Evolutionary conservation across 345 rosid genomes (phyloP).

Genomic region (Rhizophora apiculata): DNA sequence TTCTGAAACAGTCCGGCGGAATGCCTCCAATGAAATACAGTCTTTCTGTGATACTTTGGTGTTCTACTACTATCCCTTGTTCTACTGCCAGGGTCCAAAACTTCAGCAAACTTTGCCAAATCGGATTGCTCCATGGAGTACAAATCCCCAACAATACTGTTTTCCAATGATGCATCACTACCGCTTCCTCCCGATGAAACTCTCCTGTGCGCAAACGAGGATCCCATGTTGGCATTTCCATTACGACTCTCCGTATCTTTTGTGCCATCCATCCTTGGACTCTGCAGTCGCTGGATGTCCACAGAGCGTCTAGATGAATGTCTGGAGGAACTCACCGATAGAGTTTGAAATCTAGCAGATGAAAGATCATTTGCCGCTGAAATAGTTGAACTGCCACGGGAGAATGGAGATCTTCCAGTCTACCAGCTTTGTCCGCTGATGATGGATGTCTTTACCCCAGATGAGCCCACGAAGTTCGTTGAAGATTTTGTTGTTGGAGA

Average conservation of each 20-base stretch:
- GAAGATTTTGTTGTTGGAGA: conserved; percentile 53
- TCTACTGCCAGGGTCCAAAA: conserved; percentile 37
- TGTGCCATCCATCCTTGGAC: conserved; percentile 25
- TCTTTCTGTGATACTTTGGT: conserved; percentile 35
- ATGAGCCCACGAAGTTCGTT: conserved; percentile 58
- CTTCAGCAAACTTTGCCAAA: conserved; percentile 60
- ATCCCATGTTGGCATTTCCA: conserved; percentile 32
- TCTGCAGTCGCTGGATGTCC: conserved; percentile 48
- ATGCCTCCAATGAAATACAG: conserved; percentile 25
- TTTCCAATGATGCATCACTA: conserved; percentile 9
- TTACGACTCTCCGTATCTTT: conserved; percentile 26
- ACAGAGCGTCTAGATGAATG: conserved; percentile 34
- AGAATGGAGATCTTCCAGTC: conserved; percentile 36
- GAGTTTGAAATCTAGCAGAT: conserved; percentile 24
- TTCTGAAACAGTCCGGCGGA: conserved; percentile 8
- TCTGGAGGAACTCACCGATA: conserved; percentile 25
- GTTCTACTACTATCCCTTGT: conserved; percentile 21
- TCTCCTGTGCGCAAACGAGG: conserved; percentile 19
- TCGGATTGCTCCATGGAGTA: conserved; percentile 36
- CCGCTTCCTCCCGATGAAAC: conserved; percentile 9
- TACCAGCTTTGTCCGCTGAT: conserved; percentile 23
- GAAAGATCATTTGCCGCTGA: conserved; percentile 21
- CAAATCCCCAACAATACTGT: conserved; percentile 10
- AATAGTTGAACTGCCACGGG: conserved; percentile 27
- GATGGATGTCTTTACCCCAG: conserved; percentile 53